phyloP scores from a whole-genome alignment of 2,329 filamentous ascomycete species.

The Stachybotrys elegans region DNA sequence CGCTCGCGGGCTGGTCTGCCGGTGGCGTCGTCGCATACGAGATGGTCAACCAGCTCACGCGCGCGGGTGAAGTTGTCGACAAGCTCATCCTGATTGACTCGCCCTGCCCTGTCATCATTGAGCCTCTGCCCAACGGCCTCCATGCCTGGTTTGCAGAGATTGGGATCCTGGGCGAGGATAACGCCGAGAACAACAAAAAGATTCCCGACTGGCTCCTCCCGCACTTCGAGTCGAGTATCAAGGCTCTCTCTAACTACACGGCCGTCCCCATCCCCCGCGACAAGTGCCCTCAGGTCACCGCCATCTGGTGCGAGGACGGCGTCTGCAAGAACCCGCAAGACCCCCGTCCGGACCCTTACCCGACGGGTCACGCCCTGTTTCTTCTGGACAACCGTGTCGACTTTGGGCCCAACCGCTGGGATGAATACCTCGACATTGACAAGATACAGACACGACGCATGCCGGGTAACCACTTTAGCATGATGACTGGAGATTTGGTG shows the following conservation, averaged over 20 bases:
- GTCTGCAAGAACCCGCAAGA: conserved; percentile 64
- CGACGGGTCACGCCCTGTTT: conserved; percentile 45
- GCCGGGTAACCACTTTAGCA: too few relatives aligned
- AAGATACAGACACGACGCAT: too few relatives aligned
- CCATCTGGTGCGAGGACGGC: conserved; percentile 70
- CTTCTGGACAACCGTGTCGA: conserved; percentile 68
- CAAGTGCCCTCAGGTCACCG: conserved; percentile 55
- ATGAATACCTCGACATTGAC: too few relatives aligned
- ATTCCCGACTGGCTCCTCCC: conserved; percentile 69
- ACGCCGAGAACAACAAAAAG: too few relatives aligned
- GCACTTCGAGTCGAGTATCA: conserved; percentile 66
- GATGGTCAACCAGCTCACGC: conserved; percentile 55
- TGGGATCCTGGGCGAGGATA: conserved; percentile 64
- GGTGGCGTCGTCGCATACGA: conserved; percentile 70
- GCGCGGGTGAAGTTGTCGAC: conserved; percentile 51
- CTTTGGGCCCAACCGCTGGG: too few relatives aligned
- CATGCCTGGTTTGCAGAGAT: conserved; percentile 70
- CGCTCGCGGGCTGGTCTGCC: conserved; percentile 69
- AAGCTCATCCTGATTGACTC: conserved; percentile 62
- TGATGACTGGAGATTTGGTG: too few relatives aligned
- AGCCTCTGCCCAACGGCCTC: conserved; percentile 57
- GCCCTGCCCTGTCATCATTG: conserved; percentile 61
- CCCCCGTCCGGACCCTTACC: conserved; percentile 55
- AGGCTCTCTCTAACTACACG: conserved; percentile 64
- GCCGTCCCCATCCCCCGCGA: conserved; percentile 56